phyloP scores from a whole-genome alignment of 495 filamentous ascomycete genomes.

The Tuber borchii region DNA sequence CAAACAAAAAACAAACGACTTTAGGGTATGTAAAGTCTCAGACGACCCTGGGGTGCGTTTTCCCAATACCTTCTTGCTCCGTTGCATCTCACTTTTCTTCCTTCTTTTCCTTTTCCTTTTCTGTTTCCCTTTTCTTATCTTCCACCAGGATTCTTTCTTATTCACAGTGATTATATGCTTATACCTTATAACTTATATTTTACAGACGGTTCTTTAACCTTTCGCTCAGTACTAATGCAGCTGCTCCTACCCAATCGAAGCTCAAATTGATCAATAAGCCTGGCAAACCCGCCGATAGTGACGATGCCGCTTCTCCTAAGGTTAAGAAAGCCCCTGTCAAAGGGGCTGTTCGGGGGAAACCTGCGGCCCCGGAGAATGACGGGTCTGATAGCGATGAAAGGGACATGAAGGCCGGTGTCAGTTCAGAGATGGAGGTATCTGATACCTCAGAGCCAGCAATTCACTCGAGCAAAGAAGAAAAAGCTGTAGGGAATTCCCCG shows the following conservation, averaged over 20 bases:
- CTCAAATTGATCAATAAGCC: conserved; percentile 19
- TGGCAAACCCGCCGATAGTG: background rate
- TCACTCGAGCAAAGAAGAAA: background rate
- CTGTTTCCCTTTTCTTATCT: background rate
- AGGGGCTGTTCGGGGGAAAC: background rate
- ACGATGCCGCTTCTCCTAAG: background rate
- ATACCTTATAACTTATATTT: conserved; percentile 19
- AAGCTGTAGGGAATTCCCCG: background rate
- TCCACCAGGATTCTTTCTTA: background rate
- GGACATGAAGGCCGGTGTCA: background rate
- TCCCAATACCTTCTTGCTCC: conserved; percentile 15
- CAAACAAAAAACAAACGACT: conserved; percentile 66
- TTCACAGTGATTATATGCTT: background rate
- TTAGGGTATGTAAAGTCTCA: conserved; percentile 88
- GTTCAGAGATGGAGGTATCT: background rate
- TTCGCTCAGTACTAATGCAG: conserved; percentile 50
- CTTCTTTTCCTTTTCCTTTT: background rate
- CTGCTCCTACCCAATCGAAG: conserved; percentile 65
- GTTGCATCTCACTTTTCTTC: conserved; percentile 10
- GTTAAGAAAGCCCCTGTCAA: background rate
- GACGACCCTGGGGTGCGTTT: conserved; percentile 73
- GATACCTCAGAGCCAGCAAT: background rate
- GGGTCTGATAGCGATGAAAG: background rate
- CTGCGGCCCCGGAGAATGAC: background rate
- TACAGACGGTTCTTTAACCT: conserved; percentile 64